phyloP scores from a whole-genome alignment of 106 monocot genomes.

The Dendrobium chrysotoxum region DNA sequence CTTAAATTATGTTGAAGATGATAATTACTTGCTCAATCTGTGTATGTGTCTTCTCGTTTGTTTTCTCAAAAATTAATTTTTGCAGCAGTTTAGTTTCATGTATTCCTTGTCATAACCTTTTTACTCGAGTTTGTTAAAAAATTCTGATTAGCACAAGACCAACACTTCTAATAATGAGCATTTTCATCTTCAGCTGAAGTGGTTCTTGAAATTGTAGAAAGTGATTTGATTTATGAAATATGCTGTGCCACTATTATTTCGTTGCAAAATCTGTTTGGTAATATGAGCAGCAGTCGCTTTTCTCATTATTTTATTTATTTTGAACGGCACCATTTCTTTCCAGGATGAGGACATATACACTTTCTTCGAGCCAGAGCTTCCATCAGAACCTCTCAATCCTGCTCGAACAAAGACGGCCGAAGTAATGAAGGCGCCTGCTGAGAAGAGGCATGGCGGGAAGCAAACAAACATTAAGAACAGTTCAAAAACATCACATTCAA shows the following conservation, averaged over 20 bases:
- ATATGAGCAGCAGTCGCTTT: too few species aligned
- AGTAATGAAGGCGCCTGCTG: constrained; percentile 30
- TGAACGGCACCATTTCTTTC: neutral
- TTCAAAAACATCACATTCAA: constrained; percentile 37
- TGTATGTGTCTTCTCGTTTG: neutral
- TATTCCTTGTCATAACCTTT: neutral
- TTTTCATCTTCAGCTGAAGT: too few species aligned
- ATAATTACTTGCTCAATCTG: neutral
- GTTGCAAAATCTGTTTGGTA: too few species aligned
- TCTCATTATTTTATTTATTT: too few species aligned
- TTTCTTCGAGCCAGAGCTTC: constrained; percentile 94
- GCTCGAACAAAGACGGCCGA: constrained; percentile 52
- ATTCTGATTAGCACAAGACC: neutral
- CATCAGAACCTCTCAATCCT: constrained; percentile 50
- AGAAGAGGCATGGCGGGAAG: constrained; percentile 35
- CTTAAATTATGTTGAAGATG: neutral
- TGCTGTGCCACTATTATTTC: too few species aligned
- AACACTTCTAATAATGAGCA: too few species aligned
- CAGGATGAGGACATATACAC: constrained; percentile 94
- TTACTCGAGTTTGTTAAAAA: neutral
- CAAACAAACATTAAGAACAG: constrained; percentile 38
- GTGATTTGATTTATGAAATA: too few species aligned
- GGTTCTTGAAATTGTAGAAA: neutral
- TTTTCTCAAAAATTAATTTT: neutral
- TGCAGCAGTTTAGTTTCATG: neutral